Base-by-base conservation (phyloP, 805 yeast species). In the Grigorovia transvaalensis region DNA sequence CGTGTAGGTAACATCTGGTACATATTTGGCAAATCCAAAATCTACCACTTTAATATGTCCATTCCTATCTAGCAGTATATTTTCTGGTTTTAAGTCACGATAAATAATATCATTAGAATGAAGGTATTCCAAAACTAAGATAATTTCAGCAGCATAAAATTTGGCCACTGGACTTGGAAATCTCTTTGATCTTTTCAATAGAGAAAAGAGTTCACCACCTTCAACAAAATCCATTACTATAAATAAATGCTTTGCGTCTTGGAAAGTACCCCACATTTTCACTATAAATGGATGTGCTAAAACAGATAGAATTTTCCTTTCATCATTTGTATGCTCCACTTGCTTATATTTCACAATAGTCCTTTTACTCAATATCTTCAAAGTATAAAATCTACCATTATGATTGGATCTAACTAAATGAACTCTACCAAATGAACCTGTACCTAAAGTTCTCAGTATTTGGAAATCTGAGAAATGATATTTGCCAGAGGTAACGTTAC, bases 151-250 rank as follows among this genome's bases (percentile, higher is more conserved):
- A 1, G 96, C 96, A 68, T 90, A 90, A 68, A 90, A 90, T 72
- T 90, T 90, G 46, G 96, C 96, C 49, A 90, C 97, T 27, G 96
- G 96, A 64, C 85, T 87, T 11, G 97, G 97, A 67, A 90, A 90
- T 58, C 96, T 75, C 62, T 88, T 95, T 11, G 95, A 84, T 68
- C 88, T 89, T 58, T 97, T 76, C 59, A 90, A 74, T 57, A 90
- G 72, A 1, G 91, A 81, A 63, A 90, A 90, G 50, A 90, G 75
- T 71, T 90, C 97, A 51, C 97, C 97, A 58, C 97, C 97, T 72
- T 90, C 97, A 56, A 89, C 84, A 68, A 88, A 90, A 67, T 90
- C 97, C 97, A 90, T 90, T 45, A 90, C 88, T 93, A 90, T 88
- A 66, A 89, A 90, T 52, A 90, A 74, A 57, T 85, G 84, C 58